phyloP scores from a whole-genome alignment of 331 rosid genomes.

The Prunus yedoensis region DNA sequence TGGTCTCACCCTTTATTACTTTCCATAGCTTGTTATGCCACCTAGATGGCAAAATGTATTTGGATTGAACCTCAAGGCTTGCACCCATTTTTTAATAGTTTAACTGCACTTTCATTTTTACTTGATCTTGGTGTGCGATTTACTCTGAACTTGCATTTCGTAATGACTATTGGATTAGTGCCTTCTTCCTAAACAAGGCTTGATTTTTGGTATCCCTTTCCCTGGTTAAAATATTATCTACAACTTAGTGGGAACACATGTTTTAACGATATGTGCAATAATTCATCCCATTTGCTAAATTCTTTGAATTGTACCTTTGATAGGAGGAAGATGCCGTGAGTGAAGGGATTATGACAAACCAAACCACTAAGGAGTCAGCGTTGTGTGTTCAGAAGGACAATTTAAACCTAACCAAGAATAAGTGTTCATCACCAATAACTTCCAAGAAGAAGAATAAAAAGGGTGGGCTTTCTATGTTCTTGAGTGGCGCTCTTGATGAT shows the following conservation, averaged over 20 bases:
- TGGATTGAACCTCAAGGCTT: not conserved
- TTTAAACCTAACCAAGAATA: conserved; percentile 38
- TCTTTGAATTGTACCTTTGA: conserved; percentile 19
- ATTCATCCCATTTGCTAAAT: not conserved
- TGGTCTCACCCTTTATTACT: not conserved
- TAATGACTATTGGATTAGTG: not conserved
- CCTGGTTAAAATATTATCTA: not conserved
- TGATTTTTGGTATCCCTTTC: not conserved
- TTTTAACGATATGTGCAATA: not conserved
- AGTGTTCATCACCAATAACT: conserved; percentile 34
- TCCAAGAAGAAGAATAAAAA: conserved; percentile 84
- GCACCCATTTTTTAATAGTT: not conserved
- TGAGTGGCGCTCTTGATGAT: conserved; percentile 93
- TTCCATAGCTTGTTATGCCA: not conserved
- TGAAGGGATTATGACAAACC: conserved; percentile 30
- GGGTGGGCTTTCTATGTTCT: conserved; percentile 96
- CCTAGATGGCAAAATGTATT: not conserved
- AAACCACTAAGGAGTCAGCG: conserved; percentile 32
- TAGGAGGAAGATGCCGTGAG: conserved; percentile 50
- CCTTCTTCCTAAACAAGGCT: not conserved
- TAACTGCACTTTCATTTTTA: not conserved
- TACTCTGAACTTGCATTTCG: not conserved
- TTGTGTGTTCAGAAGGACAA: conserved; percentile 37
- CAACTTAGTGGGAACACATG: not conserved
- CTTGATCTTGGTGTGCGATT: not conserved